phyloP scores from a whole-genome alignment of 2,329 filamentous ascomycete genomes.

The Stagonosporopsis chrysanthemi region DNA sequence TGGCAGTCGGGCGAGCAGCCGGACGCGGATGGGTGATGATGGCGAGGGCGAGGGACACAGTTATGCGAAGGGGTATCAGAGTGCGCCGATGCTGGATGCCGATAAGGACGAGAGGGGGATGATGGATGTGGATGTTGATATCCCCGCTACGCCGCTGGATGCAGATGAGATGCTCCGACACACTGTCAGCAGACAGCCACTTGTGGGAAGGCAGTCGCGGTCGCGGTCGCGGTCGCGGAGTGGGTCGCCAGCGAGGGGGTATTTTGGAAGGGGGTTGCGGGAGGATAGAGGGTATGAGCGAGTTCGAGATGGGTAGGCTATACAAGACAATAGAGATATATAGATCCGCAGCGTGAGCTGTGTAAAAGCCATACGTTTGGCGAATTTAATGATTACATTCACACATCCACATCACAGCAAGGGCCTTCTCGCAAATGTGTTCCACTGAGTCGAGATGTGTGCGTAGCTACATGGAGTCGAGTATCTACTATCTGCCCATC shows the following conservation, averaged over 20 bases:
- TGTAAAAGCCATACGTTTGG: neutral
- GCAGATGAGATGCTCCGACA: conserved; percentile 30
- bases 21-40: conserved; percentile 30
- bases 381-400: neutral
- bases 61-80: conserved; percentile 39
- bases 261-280: conserved; percentile 11
- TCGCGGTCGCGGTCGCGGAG: conserved; percentile 12
- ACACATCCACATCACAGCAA: neutral
- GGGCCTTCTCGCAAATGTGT: neutral
- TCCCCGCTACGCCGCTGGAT: conserved; percentile 33
- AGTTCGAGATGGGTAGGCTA: conserved; percentile 1
- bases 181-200: conserved; percentile 26
- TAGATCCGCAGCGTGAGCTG: conserved; percentile 6
- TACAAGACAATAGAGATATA: neutral
- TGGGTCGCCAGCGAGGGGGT: conserved; percentile 17
- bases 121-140: conserved; percentile 31
- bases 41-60: conserved; percentile 28
- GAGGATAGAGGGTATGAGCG: conserved; percentile 11
- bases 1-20: conserved; percentile 24
- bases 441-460: neutral
- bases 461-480: conserved; percentile 1
- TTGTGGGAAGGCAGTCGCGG: conserved; percentile 16
- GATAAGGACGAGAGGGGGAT: conserved; percentile 19
- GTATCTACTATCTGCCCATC: neutral
- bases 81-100: conserved; percentile 27